These are phyloP conservation scores for Sphenostylis stenocarpa DNA, from an alignment of 306 rosid genomes.

Conservation along the genomic window DNA sequence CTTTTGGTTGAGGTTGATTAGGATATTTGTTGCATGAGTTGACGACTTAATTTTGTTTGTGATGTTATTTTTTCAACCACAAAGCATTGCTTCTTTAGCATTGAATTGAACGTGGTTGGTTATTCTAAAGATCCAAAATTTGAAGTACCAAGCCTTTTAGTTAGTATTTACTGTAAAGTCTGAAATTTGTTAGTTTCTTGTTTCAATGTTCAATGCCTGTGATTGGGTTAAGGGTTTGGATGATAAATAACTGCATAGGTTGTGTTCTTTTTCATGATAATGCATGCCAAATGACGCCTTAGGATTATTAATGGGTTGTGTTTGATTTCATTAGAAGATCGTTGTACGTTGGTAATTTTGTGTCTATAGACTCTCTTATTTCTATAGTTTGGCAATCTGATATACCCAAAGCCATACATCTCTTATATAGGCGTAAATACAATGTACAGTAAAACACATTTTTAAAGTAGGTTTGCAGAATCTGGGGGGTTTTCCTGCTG, in stretches of 20 bases:
- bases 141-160: not conserved
- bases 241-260: not conserved
- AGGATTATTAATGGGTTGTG: not conserved
- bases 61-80: slow-evolving; percentile 13
- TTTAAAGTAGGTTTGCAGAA: too few relatives aligned
- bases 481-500: too few relatives aligned
- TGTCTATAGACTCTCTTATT: not conserved
- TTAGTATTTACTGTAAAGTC: not conserved
- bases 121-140: slow-evolving; percentile 19
- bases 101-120: not conserved
- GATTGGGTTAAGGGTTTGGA: not conserved
- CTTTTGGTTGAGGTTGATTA: slow-evolving; percentile 29
- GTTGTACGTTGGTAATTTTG: not conserved
- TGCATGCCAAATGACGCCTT: not conserved
- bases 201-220: not conserved
- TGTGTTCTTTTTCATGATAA: not conserved
- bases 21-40: not conserved
- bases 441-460: too few relatives aligned
- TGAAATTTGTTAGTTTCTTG: not conserved
- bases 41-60: not conserved
- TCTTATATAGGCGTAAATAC: too few relatives aligned
- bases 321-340: slow-evolving; percentile 10
- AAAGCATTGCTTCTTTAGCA: slow-evolving; percentile 1
- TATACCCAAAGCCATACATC: too few relatives aligned
- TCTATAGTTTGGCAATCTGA: not conserved